Base-by-base conservation (phyloP, 129 eudicot species). In the Pittosporum tobira region DNA sequence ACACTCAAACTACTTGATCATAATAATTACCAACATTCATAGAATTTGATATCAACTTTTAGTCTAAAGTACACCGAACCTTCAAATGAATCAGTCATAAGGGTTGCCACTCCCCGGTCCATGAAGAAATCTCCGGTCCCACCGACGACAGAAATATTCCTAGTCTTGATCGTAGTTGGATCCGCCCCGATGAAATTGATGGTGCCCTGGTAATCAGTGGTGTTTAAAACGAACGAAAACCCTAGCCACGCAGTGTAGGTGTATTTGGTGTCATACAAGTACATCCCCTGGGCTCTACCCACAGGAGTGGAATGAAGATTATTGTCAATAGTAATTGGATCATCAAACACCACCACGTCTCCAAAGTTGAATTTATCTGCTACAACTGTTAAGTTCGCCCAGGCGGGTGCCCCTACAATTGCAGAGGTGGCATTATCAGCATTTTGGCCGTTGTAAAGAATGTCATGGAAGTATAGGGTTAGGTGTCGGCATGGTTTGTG, bases 41-140 rank as follows among this genome's bases (percentile, higher is more conserved):
- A 85, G 19, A 85, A 74, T 48, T 76, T 81, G 34, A 85, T 68
- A 61, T 84, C 82, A 28, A 71, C 73, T 0, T 77, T 78, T 49
- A 85, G 81, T 73, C 94, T 60, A 14, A 85, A 85, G 53, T 85
- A 85, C 44, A 81, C 85, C 2, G 64, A 73, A 2, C 77, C 84
- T 74, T 85, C 88, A 52, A n/a, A 63, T 0, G 83, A 68, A 70
- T 78, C 83, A 0, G 94, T 85, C 79, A 29, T 63, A 28, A 81
- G 25, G 53, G 89, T 85, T 7, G 89, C 94, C 15, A 85, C 45
- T 20, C 94, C 88, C 11, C 83, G 31, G 46, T 82, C 69, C 88
- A 85, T 85, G 56, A 85, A 85, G 51, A 85, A 85, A 63, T 85
- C 88, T 0, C 94, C 88, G 0, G 94, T 85, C 25, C 94, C 88